These are phyloP conservation scores for Mallotus repandus DNA, from an alignment of 441 rosid genomes.

Conservation along the genomic window DNA sequence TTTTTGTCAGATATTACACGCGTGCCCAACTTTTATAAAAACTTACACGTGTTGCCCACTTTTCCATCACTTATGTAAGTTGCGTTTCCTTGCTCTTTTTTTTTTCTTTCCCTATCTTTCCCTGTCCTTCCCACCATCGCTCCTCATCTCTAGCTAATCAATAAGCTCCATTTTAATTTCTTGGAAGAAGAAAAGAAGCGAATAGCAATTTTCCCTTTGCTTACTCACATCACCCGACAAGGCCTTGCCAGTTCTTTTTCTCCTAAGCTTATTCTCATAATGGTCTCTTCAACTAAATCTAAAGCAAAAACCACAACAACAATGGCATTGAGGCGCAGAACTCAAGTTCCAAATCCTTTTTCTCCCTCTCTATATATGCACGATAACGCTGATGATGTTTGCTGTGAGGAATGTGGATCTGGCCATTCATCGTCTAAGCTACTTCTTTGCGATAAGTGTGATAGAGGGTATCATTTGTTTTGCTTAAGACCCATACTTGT, in stretches of 20 bases:
- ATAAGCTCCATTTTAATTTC: no score
- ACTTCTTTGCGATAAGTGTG: conserved; percentile 77
- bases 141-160: no score
- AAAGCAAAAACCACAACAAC: conserved; percentile 8
- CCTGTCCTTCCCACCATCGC: no score
- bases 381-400: conserved; percentile 35
- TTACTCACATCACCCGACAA: no score
- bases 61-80: no score
- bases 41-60: no score
- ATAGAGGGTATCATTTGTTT: conserved; percentile 71
- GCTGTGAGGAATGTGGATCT: conserved; percentile 63
- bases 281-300: not conserved
- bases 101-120: no score
- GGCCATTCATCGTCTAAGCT: conserved; percentile 66
- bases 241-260: not conserved
- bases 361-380: conserved; percentile 6
- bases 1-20: no score
- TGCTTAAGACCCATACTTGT: conserved; percentile 76
- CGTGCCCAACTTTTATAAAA: no score
- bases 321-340: conserved; percentile 48
- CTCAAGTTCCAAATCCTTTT: conserved; percentile 57
- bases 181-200: no score
- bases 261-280: not conserved
- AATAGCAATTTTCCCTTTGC: no score
- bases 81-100: no score